Evolutionary conservation across 2,329 filamentous ascomycete species (phyloP).

Genomic region (Botrytis paeoniae): DNA sequence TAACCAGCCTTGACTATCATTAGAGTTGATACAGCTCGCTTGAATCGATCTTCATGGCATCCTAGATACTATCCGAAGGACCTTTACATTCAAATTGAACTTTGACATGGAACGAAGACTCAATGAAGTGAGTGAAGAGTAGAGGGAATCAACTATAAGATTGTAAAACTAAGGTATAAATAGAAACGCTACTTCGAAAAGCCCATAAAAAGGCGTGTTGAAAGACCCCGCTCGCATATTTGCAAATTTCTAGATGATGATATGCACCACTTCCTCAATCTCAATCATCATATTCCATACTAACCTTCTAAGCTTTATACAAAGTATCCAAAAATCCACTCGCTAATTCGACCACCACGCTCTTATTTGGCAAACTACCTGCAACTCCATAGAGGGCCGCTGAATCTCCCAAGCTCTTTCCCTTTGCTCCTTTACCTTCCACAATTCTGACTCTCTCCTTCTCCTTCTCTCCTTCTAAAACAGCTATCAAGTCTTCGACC

Average conservation of each 20-base stretch:
- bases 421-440: constrained; percentile 64
- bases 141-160: not conserved
- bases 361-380: constrained; percentile 92
- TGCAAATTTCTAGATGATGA: not conserved
- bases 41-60: not conserved
- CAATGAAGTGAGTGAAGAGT: not conserved
- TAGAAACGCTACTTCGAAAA: not conserved
- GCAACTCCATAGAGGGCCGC: constrained; percentile 93
- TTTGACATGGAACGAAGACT: not conserved
- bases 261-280: not conserved
- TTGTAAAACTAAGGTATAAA: not conserved
- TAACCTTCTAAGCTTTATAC: constrained; percentile 68
- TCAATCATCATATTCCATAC: not conserved
- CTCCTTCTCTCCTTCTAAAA: constrained; percentile 71
- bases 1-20: not conserved
- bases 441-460: constrained; percentile 71
- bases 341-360: constrained; percentile 85
- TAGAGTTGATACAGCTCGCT: not conserved
- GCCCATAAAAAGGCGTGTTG: not conserved
- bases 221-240: not conserved
- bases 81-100: not conserved
- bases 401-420: constrained; percentile 71
- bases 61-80: not conserved
- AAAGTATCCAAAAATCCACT: constrained; percentile 88
- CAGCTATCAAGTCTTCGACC: constrained; percentile 66